Base-by-base conservation (phyloP, 2,329 filamentous ascomycete genomes). In the Trichoderma endophyticum region DNA sequence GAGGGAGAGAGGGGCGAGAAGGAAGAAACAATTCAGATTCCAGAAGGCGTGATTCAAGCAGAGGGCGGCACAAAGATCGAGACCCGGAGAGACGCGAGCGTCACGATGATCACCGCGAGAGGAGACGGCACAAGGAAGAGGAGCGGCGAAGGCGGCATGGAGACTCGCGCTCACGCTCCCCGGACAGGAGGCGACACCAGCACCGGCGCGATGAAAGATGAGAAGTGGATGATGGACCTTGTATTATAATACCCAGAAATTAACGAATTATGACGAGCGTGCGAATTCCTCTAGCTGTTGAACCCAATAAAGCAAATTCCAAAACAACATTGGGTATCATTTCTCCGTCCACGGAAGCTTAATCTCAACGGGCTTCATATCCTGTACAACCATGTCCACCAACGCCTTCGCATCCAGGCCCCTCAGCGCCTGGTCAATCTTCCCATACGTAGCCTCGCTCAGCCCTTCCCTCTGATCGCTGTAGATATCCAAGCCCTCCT, bases 401-500 rank as follows among this genome's bases (percentile, higher is more conserved):
- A 94, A 78, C 77, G 86, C 85, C 75, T 84, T 84, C 12, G 91
- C 85, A 56, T 86, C 85, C n/a, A 80, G 59, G 6, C 72, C 76
- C 56, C 70, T 78, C 73, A 92, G 74, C 11, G 84, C 88, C 57
- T 81, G 80, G 78, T 87, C 84, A 73, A 95, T 88, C 30, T 79
- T 84, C 64, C 81, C 82, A 51, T 90, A 85, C 68, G 89, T 88
- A 78, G 83, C 86, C 71, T 86, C 82, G 70, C 85, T 86, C 74
- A 93, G 74, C 0, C 92, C 92, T 73, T 86, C 87, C 66, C 82
- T 86, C 18, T 86, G 84, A 75, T 92, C 86, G 60, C 89, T 90
- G 80, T 95, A 96, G 11, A 97, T 81, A 81, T 97, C 94, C 34
- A 97, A 77, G 0, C 94, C 94, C 71, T 93, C 92, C 74, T 92